Conservation (phyloP, 1,284 basidiomycete genomes). For the Austroboletus sp. region DNA sequence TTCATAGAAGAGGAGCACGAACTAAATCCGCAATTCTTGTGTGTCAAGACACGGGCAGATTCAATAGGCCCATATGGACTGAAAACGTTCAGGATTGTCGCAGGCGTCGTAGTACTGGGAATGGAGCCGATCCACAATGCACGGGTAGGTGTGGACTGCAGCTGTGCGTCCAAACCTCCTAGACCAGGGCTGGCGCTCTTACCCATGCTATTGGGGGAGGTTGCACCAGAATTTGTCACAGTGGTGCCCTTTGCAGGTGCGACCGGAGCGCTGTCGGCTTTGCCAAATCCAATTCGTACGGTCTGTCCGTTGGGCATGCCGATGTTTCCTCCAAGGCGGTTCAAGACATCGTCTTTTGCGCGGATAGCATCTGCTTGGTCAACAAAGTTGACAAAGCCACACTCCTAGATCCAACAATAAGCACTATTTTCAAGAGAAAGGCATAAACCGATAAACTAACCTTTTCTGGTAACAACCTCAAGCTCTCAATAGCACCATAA, state of each 20-base stretch:
- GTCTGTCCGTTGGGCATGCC: constrained; percentile 89
- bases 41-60: constrained; percentile 88
- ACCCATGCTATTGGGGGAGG: constrained; percentile 52
- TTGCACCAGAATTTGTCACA: constrained; percentile 52
- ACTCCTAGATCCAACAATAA: constrained; percentile 56
- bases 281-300: constrained; percentile 95
- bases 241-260: constrained; percentile 74
- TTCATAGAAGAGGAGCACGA: constrained; percentile 25
- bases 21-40: constrained; percentile 96
- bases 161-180: constrained; percentile 67
- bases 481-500: constrained; percentile 93
- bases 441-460: constrained; percentile 46
- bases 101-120: constrained; percentile 86
- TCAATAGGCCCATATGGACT: constrained; percentile 96
- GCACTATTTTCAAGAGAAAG: constrained; percentile 4
- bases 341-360: constrained; percentile 93
- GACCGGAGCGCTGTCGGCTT: constrained; percentile 88
- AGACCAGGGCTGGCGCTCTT: constrained; percentile 50
- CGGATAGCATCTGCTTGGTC: constrained; percentile 90
- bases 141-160: constrained; percentile 82
- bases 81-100: constrained; percentile 87
- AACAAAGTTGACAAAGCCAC: constrained; percentile 97
- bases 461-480: constrained; percentile 93
- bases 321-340: constrained; percentile 88
- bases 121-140: constrained; percentile 96